Conservation (phyloP, 805 yeast genomes). For the Nakazawaea sp. region DNA sequence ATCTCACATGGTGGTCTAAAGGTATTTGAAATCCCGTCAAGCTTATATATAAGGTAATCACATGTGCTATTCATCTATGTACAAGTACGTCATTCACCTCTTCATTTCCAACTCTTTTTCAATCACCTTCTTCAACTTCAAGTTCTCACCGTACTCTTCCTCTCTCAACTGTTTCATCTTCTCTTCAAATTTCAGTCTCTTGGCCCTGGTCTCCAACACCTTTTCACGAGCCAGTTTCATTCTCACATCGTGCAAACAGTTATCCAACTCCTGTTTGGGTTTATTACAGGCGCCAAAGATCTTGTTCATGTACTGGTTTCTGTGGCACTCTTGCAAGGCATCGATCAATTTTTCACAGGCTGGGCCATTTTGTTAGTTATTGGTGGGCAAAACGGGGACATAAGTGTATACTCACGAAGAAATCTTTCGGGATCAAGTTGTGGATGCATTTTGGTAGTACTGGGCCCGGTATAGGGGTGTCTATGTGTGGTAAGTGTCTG, state of each 20-base stretch:
- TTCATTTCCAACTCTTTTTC: constrained; percentile 38
- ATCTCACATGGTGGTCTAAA: too few species aligned
- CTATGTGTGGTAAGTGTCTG: background rate
- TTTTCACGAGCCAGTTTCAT: constrained; percentile 51
- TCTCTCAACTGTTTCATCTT: constrained; percentile 61
- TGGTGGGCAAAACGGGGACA: background rate
- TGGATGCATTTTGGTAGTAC: constrained; percentile 20
- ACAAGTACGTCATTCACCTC: too few species aligned
- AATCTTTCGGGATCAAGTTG: constrained; percentile 23
- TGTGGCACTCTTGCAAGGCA: constrained; percentile 87
- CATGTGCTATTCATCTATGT: background rate
- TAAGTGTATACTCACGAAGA: constrained; percentile 17
- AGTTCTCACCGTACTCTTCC: constrained; percentile 74
- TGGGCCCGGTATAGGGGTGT: background rate
- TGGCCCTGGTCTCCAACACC: constrained; percentile 46
- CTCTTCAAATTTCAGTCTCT: constrained; percentile 45
- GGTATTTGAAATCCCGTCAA: too few species aligned
- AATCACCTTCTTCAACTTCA: constrained; percentile 57
- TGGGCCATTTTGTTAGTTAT: constrained; percentile 13
- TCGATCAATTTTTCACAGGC: constrained; percentile 78
- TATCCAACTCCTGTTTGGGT: constrained; percentile 69
- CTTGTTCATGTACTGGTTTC: constrained; percentile 56
- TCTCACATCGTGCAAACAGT: constrained; percentile 78
- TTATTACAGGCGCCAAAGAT: constrained; percentile 81
- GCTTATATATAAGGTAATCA: too few species aligned